Percentiles rank a stretch among this genome's conserved stretches.
Evolutionary conservation across 1,284 basidiomycete genomes (phyloP).

Genomic region (Microbotryum silenes-acaulis): DNA sequence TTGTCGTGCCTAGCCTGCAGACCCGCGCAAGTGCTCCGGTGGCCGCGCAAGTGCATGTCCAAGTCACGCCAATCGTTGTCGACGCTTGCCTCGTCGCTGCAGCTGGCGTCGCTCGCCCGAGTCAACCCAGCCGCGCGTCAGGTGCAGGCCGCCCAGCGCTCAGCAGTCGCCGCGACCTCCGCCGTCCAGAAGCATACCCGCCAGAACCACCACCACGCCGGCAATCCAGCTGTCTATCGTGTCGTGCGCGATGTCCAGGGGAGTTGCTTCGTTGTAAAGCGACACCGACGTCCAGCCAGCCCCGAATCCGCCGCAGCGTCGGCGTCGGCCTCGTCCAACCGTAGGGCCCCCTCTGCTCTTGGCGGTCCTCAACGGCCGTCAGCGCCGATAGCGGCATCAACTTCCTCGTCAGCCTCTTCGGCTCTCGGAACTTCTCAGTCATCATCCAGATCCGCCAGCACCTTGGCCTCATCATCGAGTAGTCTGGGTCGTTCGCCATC

Average conservation of each 20-base stretch:
- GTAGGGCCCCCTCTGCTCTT: no score
- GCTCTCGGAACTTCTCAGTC: no score
- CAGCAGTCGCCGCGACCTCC: neutral
- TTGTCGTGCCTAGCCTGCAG: no score
- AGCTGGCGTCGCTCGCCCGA: slow-evolving; percentile 11
- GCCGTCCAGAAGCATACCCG: neutral
- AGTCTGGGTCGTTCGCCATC: no score
- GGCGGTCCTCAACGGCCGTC: no score
- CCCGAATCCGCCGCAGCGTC: neutral
- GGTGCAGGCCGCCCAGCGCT: neutral
- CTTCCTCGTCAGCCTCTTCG: no score
- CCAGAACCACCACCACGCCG: no score
- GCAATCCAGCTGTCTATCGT: neutral
- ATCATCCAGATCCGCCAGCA: no score
- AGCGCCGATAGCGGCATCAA: no score
- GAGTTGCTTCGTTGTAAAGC: slow-evolving; percentile 5
- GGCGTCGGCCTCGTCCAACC: no score
- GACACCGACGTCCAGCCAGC: slow-evolving; percentile 9
- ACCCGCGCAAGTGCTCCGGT: no score
- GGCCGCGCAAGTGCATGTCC: slow-evolving; percentile 1
- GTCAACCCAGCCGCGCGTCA: neutral
- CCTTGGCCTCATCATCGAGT: no score
- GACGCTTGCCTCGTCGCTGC: slow-evolving; percentile 19
- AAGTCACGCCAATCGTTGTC: slow-evolving; percentile 22
- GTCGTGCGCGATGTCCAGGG: neutral